Base-by-base conservation (phyloP, 768 basidiomycete species). In the Mycena olivaceomarginata region DNA sequence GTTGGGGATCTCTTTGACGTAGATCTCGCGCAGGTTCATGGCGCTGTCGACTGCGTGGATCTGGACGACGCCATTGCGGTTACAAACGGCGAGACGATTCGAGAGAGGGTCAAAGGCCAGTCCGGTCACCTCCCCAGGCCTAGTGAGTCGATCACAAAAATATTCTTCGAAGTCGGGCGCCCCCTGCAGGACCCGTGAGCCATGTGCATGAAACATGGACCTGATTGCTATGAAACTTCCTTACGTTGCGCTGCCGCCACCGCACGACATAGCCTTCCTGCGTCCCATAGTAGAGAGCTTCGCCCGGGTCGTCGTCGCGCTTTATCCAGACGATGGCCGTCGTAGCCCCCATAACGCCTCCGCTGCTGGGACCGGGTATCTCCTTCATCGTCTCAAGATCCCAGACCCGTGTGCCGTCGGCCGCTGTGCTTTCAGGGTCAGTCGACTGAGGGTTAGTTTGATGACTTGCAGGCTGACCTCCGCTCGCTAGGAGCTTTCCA, bases 331-430 rank as follows among this genome's bases (percentile, higher is more conserved):
- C 16, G 10, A 73, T 41, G 12, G 68, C 46, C 31, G 66, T 76
- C 4, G 75, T 79, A 13, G 57, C 60, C 10, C 74, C 78, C 8
- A 70, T 40, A 5, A 53, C 20, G 1, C 53, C 74, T 31, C 11
- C 9, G 46, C 25, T 66, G 12, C 41, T 51, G n/a, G 60, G 69
- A 18, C 41, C 59, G 22, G 39, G 40, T 5, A 66, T 46, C 45
- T 41, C 25, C 53, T 22, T 41, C 69, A 72, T 73, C 31, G 5
- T 69, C 18, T 41, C 15, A 45, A 79, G 63, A 40, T 68, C 60
- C 77, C 77, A 79, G n/a, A 79, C 48, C 41, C 12, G 16, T n/a
- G 72, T 68, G 13, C 78, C 78, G 60, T 79, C 78, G 10, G 77
- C 60, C 37, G 70, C 77, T 79, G 20, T 41, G 5, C 16, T 43